Evolutionary conservation across 768 basidiomycete species (phyloP).

Genomic region (Artomyces pyxidatus): DNA sequence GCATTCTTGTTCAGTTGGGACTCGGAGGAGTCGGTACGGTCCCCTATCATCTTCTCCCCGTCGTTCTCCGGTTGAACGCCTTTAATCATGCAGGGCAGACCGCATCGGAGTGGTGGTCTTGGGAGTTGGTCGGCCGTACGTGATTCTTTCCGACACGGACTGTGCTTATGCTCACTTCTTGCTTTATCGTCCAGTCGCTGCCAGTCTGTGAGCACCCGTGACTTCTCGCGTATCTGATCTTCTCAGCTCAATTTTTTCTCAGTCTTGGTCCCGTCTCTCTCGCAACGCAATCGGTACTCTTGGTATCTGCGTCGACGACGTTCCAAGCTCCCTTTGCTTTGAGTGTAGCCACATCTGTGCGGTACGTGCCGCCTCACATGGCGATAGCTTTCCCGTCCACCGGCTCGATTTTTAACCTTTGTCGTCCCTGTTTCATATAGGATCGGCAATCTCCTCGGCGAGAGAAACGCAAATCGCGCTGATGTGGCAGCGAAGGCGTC

Average conservation of each 20-base stretch:
- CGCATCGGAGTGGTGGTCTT: slow-evolving; percentile 95
- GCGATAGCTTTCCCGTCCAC: background rate
- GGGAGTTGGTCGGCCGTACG: slow-evolving; percentile 71
- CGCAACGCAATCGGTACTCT: slow-evolving; percentile 83
- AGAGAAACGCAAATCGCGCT: slow-evolving; percentile 67
- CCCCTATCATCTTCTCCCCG: too few species aligned
- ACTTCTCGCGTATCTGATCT: background rate
- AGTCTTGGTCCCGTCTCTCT: slow-evolving; percentile 75
- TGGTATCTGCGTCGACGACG: slow-evolving; percentile 65
- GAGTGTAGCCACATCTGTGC: slow-evolving; percentile 76
- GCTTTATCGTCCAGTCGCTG: slow-evolving; percentile 33
- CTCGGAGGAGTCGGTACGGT: slow-evolving; percentile 67
- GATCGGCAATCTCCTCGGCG: slow-evolving; percentile 85
- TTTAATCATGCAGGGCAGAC: slow-evolving; percentile 45
- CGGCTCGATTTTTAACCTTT: background rate
- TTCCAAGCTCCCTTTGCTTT: slow-evolving; percentile 83
- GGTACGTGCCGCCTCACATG: slow-evolving; percentile 38
- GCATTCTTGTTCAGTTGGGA: slow-evolving; percentile 66
- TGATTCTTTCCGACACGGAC: slow-evolving; percentile 3
- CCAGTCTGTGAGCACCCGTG: slow-evolving; percentile 36
- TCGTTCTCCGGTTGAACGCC: too few species aligned
- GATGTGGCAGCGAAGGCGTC: slow-evolving; percentile 56
- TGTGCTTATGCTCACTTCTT: background rate
- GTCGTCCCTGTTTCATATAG: slow-evolving; percentile 26
- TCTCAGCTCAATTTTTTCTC: slow-evolving; percentile 17